Evolutionary conservation across 2,329 filamentous ascomycete genomes (phyloP), one percentile per base, ranked within the genome.

Genomic region (Penicillium sp.): DNA sequence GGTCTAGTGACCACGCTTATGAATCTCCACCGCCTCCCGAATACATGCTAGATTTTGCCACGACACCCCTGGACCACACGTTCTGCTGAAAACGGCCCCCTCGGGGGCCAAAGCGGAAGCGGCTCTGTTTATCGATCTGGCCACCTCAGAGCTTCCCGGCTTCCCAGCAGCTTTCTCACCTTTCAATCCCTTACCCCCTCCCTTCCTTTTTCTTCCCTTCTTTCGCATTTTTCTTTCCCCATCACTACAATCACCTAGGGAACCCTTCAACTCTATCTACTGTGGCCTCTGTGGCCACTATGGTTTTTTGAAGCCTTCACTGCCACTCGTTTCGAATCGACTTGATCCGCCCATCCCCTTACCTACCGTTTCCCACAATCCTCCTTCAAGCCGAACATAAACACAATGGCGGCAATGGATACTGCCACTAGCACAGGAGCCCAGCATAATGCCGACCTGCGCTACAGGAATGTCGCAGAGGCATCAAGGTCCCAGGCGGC

Each of bases 381-480:
- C 18, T 20, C 26, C 13, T 9, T 40, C n/a, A 4, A 13, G 9
- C 10, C 10, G 10, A 17, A 29, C 9, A 24, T 49, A 42, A 20
- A 49, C 56, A 65, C 15, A 42, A 74, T 73, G 71, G 64, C 66
- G 33, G 63, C 61, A 44, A 59, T 56, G 30, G 63, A 71, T 49
- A 58, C 59, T 49, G 72, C 65, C 41, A 68, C 66, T 32, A 68
- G 64, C 40, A 72, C 71, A 21, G 72, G 70, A 21, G 62, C 64
- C 29, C 65, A 72, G 41, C 62, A 68, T 20, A 51, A 64, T 47
- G 49, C 64, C 32, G 72, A 77, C 52, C 49, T 75, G 30, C 70
- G 75, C 42, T 72, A 73, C 53, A 69, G 75, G 65, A 76, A 76
- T 67, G 68, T 76, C 24, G 60, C 68, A 36, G 63, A 60, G 41